Conservation (phyloP, 2,329 filamentous ascomycete species). For the Monilinia fructigena region DNA sequence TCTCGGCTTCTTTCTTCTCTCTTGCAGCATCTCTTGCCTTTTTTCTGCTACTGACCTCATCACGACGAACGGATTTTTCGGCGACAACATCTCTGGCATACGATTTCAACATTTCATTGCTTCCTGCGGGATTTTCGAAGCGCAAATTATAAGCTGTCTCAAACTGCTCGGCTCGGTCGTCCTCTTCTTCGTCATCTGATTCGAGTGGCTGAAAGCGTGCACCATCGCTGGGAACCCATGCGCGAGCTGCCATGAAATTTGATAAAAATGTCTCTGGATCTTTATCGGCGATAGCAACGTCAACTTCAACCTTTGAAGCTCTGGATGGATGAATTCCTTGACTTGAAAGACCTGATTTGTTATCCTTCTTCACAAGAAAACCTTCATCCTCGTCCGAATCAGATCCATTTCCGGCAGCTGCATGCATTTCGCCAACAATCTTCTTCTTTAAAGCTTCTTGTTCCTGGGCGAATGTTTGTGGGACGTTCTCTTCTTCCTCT, state of each 20-base stretch:
- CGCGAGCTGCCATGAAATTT: slow-evolving; percentile 89
- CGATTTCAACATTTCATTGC: slow-evolving; percentile 83
- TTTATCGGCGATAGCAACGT: slow-evolving; percentile 75
- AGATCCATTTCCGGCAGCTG: slow-evolving; percentile 47
- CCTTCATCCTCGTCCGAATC: slow-evolving; percentile 54
- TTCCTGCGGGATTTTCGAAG: slow-evolving; percentile 86
- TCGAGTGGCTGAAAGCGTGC: slow-evolving; percentile 78
- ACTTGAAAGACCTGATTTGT: slow-evolving; percentile 39
- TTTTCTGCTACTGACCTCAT: slow-evolving; percentile 74
- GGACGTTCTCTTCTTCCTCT: slow-evolving; percentile 57
- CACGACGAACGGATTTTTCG: slow-evolving; percentile 79
- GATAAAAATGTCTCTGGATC: slow-evolving; percentile 91
- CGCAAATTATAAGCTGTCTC: slow-evolving; percentile 94
- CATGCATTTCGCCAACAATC: slow-evolving; percentile 79
- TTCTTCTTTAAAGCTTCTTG: slow-evolving; percentile 78
- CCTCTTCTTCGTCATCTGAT: slow-evolving; percentile 76
- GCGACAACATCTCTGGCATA: slow-evolving; percentile 85
- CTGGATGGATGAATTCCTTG: slow-evolving; percentile 58
- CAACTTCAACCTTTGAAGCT: slow-evolving; percentile 51
- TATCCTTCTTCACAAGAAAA: slow-evolving; percentile 73
- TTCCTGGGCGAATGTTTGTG: slow-evolving; percentile 77
- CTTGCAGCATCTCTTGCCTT: slow-evolving; percentile 76
- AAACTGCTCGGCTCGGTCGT: slow-evolving; percentile 76
- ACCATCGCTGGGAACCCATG: slow-evolving; percentile 73
- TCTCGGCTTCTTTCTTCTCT: slow-evolving; percentile 75